These are phyloP conservation scores for Herpetospermum pedunculosum DNA, from an alignment of 306 rosid species.

Conservation along the genomic window DNA sequence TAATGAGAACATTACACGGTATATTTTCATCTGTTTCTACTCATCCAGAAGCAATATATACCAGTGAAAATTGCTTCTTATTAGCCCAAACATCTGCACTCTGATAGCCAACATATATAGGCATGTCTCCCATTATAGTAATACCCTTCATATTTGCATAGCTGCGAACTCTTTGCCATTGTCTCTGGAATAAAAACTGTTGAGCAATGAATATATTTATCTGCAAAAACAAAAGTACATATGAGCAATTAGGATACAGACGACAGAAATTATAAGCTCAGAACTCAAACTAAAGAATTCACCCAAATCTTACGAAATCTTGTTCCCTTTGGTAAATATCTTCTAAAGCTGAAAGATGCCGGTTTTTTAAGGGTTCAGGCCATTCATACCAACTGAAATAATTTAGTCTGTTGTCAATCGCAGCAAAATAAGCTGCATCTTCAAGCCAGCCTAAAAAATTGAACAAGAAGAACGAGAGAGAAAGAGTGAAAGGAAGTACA, in stretches of 20 bases:
- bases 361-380: slow-evolving; percentile 85
- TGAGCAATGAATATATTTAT: slow-evolving; percentile 70
- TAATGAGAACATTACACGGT: slow-evolving; percentile 3
- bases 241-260: slow-evolving; percentile 17
- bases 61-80: slow-evolving; percentile 73
- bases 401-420: slow-evolving; percentile 64
- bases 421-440: slow-evolving; percentile 97
- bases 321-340: slow-evolving; percentile 46
- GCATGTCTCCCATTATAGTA: slow-evolving; percentile 96
- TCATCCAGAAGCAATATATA: slow-evolving; percentile 24
- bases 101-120: slow-evolving; percentile 95
- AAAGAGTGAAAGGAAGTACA: neutral
- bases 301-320: slow-evolving; percentile 65
- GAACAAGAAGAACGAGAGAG: slow-evolving; percentile 18
- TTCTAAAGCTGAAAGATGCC: slow-evolving; percentile 78
- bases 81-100: slow-evolving; percentile 99
- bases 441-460: slow-evolving; percentile 79
- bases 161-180: slow-evolving; percentile 75
- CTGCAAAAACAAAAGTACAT: slow-evolving; percentile 36
- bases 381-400: slow-evolving; percentile 72
- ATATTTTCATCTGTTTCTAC: slow-evolving; percentile 11
- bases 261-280: slow-evolving; percentile 9
- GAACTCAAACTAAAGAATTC: slow-evolving; percentile 14
- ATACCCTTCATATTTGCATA: slow-evolving; percentile 67
- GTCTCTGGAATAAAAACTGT: slow-evolving; percentile 93